A percentile compares a stretch with the other conserved stretches of the same genome.
phyloP scores from a whole-genome alignment of 305 asterid genomes.

The Fraxinus albicans region DNA sequence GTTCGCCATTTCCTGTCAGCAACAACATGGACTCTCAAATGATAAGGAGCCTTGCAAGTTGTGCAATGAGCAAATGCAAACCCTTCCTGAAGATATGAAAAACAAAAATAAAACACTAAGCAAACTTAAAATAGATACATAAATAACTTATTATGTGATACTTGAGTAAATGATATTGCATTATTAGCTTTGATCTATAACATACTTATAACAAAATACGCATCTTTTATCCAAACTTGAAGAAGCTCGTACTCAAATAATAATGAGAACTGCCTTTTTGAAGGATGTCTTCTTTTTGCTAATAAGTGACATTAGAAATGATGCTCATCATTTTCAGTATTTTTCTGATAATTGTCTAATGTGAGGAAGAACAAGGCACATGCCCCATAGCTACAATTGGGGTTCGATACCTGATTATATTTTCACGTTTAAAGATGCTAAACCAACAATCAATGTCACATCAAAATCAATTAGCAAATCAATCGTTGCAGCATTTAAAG shows the following conservation, averaged over 20 bases:
- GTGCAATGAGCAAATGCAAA: conserved; percentile 97
- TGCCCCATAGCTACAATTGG: neutral
- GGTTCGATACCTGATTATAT: neutral
- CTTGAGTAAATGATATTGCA: neutral
- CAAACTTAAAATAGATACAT: neutral
- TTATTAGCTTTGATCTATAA: neutral
- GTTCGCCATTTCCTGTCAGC: conserved; percentile 96
- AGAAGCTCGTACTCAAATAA: neutral
- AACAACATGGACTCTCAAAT: conserved; percentile 71
- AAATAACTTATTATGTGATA: neutral
- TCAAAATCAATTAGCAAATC: neutral
- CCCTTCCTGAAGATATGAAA: conserved; percentile 69
- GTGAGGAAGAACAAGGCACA: neutral
- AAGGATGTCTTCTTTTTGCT: neutral
- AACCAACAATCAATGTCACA: neutral
- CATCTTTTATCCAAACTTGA: neutral
- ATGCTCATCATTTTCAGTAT: neutral
- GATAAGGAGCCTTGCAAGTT: conserved; percentile 96
- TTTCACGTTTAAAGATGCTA: neutral
- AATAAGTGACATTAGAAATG: neutral
- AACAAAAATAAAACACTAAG: neutral
- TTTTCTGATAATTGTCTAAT: neutral
- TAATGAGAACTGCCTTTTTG: neutral
- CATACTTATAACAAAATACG: neutral
- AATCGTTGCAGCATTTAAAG: neutral